Percentiles rank a stretch among this genome's conserved stretches.
phyloP scores from a whole-genome alignment of 805 yeast species.

The Ogataea populi-albae region DNA sequence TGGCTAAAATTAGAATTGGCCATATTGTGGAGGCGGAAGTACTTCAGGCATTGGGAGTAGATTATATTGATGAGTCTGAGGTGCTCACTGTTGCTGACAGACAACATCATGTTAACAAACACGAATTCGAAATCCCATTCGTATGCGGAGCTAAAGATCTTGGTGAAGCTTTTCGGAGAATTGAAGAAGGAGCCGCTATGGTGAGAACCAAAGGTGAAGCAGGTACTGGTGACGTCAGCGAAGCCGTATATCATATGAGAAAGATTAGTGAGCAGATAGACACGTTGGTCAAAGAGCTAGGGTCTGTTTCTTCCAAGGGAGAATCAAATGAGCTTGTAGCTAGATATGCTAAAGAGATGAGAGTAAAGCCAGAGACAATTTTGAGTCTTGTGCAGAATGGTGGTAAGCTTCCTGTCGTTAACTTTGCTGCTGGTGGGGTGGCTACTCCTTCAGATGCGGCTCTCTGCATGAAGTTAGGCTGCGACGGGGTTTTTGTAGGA shows the following conservation, averaged over 20 bases:
- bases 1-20: constrained; percentile 86
- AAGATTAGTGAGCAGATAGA: constrained; percentile 56
- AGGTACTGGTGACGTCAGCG: constrained; percentile 83
- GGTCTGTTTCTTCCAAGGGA: constrained; percentile 1
- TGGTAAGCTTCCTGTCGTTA: constrained; percentile 76
- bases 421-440: constrained; percentile 86
- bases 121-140: constrained; percentile 65
- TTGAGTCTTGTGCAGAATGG: constrained; percentile 44
- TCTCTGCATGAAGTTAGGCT: constrained; percentile 75
- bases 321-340: constrained; percentile 1
- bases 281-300: constrained; percentile 33
- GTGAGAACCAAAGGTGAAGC: constrained; percentile 87
- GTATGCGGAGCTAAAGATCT: constrained; percentile 82
- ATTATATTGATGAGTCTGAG: constrained; percentile 82
- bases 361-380: constrained; percentile 59
- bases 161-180: constrained; percentile 78
- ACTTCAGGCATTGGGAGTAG: constrained; percentile 66
- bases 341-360: constrained; percentile 53
- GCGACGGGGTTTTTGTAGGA: constrained; percentile 76
- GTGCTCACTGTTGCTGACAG: constrained; percentile 83
- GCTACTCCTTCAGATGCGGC: constrained; percentile 91
- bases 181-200: constrained; percentile 84
- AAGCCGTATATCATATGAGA: constrained; percentile 74
- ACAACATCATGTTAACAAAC: constrained; percentile 58
- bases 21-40: constrained; percentile 81